Evolutionary conservation across 495 filamentous ascomycete genomes (phyloP).

Genomic region (Tuber aestivum): DNA sequence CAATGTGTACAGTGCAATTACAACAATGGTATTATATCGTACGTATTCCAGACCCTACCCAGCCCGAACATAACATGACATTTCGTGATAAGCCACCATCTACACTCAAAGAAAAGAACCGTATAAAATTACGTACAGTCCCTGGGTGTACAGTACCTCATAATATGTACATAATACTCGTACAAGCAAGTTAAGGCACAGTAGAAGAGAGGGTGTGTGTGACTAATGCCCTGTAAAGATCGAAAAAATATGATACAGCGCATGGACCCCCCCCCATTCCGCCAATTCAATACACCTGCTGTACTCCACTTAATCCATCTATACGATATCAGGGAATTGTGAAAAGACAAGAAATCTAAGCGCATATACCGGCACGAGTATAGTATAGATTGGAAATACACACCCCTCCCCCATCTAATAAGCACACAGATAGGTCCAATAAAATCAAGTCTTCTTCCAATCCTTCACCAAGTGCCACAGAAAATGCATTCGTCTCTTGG

Average conservation of each 20-base stretch:
- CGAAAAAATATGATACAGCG: neutral
- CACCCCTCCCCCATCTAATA: neutral
- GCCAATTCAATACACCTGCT: neutral
- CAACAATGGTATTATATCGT: neutral
- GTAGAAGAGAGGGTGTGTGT: neutral
- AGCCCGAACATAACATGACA: neutral
- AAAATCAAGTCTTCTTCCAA: conserved; percentile 1
- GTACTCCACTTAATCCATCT: neutral
- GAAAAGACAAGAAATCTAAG: neutral
- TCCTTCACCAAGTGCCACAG: neutral
- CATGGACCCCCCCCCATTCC: neutral
- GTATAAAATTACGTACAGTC: neutral
- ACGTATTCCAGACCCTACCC: neutral
- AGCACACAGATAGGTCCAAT: neutral
- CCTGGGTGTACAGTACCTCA: neutral
- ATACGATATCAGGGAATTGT: neutral
- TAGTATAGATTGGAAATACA: neutral
- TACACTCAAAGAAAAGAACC: neutral
- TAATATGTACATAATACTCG: neutral
- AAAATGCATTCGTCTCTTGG: conserved; percentile 6
- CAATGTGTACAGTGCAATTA: neutral
- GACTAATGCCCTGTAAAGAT: neutral
- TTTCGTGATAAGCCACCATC: neutral
- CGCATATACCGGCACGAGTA: neutral
- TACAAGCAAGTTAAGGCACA: neutral